Conservation (phyloP, 768 basidiomycete genomes). For the Pulveroboletus frians region DNA sequence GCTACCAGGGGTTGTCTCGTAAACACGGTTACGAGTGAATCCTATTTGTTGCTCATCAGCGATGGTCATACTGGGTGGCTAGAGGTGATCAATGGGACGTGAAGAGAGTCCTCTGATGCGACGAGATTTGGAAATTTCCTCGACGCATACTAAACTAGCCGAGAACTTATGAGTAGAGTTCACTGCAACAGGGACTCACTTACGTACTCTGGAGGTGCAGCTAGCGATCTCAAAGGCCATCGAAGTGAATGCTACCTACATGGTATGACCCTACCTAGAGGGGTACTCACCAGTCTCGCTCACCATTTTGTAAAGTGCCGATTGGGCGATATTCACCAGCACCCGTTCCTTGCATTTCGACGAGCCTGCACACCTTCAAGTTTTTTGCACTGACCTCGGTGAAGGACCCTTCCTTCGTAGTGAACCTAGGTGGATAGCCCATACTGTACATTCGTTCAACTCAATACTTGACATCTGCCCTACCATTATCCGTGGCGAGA, state of each 20-base stretch:
- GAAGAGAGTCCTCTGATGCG: conserved; percentile 4
- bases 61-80: background rate
- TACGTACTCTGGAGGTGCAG: background rate
- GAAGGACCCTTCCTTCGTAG: background rate
- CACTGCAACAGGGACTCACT: background rate
- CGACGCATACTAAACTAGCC: too few species aligned
- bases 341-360: background rate
- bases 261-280: too few species aligned
- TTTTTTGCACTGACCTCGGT: background rate
- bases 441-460: background rate
- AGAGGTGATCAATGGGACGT: background rate
- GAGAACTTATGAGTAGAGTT: background rate
- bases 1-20: background rate
- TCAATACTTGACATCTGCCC: background rate
- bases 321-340: background rate
- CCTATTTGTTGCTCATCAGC: background rate
- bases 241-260: background rate
- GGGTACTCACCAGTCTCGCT: background rate
- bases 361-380: background rate
- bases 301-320: background rate
- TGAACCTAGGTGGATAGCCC: background rate
- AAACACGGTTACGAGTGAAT: background rate
- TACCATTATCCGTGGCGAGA: background rate
- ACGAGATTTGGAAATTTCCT: background rate
- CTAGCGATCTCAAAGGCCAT: background rate